phyloP scores from a whole-genome alignment of 1,284 basidiomycete species.

The Marasmius fiardii region DNA sequence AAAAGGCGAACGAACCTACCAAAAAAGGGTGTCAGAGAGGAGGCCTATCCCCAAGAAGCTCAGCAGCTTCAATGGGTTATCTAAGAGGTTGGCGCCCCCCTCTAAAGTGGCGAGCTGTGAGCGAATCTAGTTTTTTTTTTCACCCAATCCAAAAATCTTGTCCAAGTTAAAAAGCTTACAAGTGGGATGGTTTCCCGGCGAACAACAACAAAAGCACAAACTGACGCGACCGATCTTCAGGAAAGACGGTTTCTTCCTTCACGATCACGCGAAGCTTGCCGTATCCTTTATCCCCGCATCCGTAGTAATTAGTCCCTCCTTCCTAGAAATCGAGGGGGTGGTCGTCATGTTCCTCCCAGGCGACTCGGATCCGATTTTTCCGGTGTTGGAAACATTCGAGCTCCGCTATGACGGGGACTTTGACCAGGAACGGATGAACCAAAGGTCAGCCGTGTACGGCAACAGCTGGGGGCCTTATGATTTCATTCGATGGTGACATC shows the following conservation, averaged over 20 bases:
- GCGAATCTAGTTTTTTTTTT: too few relatives aligned
- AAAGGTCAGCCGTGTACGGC: neutral
- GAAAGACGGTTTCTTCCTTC: too few relatives aligned
- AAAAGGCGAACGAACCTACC: neutral
- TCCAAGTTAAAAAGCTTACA: too few relatives aligned
- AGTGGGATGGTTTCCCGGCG: too few relatives aligned
- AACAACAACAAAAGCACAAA: too few relatives aligned
- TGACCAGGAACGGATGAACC: too few relatives aligned
- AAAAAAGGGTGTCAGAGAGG: neutral
- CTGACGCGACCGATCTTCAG: too few relatives aligned
- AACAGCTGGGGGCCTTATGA: neutral
- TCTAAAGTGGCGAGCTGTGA: neutral
- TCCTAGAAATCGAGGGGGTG: too few relatives aligned
- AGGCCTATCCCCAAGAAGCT: neutral
- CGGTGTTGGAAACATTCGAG: neutral
- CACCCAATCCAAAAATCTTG: too few relatives aligned
- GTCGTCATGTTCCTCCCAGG: neutral
- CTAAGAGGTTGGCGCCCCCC: neutral
- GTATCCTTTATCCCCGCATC: too few relatives aligned
- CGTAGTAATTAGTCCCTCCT: too few relatives aligned
- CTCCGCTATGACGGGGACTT: neutral
- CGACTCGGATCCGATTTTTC: neutral
- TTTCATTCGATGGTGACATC: neutral
- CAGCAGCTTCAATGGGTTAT: neutral
- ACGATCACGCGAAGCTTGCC: too few relatives aligned